Evolutionary conservation across 2,329 filamentous ascomycete genomes (phyloP), one percentile per base, ranked within the genome.

Genomic region (Pseudopithomyces chartarum): DNA sequence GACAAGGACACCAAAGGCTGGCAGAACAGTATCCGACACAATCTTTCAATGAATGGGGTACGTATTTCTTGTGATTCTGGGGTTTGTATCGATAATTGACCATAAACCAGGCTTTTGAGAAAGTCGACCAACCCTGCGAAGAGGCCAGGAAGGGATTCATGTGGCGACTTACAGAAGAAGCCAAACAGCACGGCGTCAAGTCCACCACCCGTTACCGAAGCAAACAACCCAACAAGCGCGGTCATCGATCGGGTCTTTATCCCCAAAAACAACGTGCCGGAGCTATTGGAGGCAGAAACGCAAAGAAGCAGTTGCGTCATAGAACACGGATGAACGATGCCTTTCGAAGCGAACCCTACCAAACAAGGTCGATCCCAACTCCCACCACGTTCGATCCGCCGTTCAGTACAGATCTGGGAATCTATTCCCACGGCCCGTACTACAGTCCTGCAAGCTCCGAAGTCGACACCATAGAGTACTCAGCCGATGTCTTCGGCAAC

Each of bases 1-100:
- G 82, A 83, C 44, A 82, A 81, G 7, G 73, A 75, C 50, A 78
- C 75, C 4, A 79, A 75, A 43, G 94, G 93, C 10, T 98, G 94
- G 94, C 90, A 94, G 77, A 98, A 97, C 76, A 96, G 91, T 73
- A 96, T 98, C 62, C 86, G 94, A 2, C 94, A 98, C 75, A 98
- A 98, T 66, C 80, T 98, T 7, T 97, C 92, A 46, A 97, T 98
- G 93, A 98, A 98, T 67, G 84, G 84, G 58, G 94, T 97, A 85
- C 78, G 87, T 59, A 57, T 13, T 8, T 29, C 22, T 23, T 29
- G 5, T 42, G 15, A 55, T 34, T 19, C 10, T 5, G 8, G 15
- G 15, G 4, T 19, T 19, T 17, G 13, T 3, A 4, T 10, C 15
- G 38, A 10, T 40, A 19, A 40, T n/a, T 40, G 15, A 40, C 17